Base-by-base conservation (phyloP, 495 filamentous ascomycete species). In the Penicillium odoratum region DNA sequence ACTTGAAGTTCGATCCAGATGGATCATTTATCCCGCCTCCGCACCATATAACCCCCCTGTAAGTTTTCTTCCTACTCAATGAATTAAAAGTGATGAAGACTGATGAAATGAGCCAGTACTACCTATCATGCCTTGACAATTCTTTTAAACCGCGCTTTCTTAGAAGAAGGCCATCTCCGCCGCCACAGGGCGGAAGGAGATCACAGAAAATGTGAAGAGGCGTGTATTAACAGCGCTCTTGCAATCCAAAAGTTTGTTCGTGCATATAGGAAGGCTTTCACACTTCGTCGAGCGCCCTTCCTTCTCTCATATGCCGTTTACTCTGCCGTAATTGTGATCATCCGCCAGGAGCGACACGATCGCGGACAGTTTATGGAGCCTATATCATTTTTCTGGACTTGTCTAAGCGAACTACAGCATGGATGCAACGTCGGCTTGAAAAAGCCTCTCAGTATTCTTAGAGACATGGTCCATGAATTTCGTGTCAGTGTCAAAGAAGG, bases 241-340 rank as follows among this genome's bases (percentile, higher is more conserved):
- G 55, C 55, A 1, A 66, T 58, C 16, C 38, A 34, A 25, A 47
- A 59, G 8, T 42, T 66, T 2, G 31, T 63, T 2, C 34, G 55
- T 7, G 57, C 53, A 16, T 66, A 63, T 29, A 51, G 55, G 13
- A 30, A 49, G 16, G 53, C 59, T 13, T 63, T 66, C 28, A 60
- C 64, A 1, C 54, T 63, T 11, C 45, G 60, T 42, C 60, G 64
- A 13, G 64, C 59, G 6, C 64, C 50, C 3, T 66, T 58, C 25
- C 46, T 50, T 15, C 54, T 66, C 15, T 66, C 64, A 3, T 66
- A 66, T 29, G 59, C 60, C 5, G 56, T 36, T 3, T 65, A 59
- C 26, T 56, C 48, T n/a, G 62, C 62, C 0, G 59, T 54, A 2
- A 47, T 55, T 45, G 51, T 65, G 29, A 29, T 61, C 6, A 34